Evolutionary conservation across 2,329 filamentous ascomycete genomes (phyloP).

Genomic region (Ambrosiella beaveri): DNA sequence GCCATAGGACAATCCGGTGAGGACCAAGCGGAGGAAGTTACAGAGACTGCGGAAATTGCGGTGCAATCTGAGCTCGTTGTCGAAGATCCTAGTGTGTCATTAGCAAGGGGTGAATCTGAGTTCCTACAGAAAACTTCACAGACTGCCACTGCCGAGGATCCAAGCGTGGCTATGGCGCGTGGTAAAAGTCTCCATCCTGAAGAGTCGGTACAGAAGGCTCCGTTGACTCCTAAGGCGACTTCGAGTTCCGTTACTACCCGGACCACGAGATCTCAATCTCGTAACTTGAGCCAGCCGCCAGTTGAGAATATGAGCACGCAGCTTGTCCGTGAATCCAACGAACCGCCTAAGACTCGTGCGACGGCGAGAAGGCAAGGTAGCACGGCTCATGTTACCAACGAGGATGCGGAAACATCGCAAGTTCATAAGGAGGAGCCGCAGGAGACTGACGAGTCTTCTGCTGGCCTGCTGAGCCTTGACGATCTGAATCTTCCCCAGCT

Average conservation of each 20-base stretch:
- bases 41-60: too few species aligned
- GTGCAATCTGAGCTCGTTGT: too few species aligned
- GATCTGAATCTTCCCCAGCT: constrained; percentile 18
- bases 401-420: neutral
- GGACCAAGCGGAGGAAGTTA: too few species aligned
- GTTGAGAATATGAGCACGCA: constrained; percentile 2
- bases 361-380: neutral
- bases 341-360: neutral
- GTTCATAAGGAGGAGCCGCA: constrained; percentile 15
- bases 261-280: constrained; percentile 11
- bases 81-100: neutral
- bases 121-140: neutral
- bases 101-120: neutral
- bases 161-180: constrained; percentile 9
- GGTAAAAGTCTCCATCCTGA: neutral
- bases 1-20: too few species aligned
- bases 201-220: neutral
- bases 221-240: neutral
- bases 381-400: neutral
- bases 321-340: constrained; percentile 2
- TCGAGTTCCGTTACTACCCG: constrained; percentile 2
- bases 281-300: constrained; percentile 9
- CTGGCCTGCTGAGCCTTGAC: neutral
- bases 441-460: constrained; percentile 13
- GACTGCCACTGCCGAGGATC: constrained; percentile 4